phyloP scores from a whole-genome alignment of 176 grass and related monocot species.

The Chloris gayana region DNA sequence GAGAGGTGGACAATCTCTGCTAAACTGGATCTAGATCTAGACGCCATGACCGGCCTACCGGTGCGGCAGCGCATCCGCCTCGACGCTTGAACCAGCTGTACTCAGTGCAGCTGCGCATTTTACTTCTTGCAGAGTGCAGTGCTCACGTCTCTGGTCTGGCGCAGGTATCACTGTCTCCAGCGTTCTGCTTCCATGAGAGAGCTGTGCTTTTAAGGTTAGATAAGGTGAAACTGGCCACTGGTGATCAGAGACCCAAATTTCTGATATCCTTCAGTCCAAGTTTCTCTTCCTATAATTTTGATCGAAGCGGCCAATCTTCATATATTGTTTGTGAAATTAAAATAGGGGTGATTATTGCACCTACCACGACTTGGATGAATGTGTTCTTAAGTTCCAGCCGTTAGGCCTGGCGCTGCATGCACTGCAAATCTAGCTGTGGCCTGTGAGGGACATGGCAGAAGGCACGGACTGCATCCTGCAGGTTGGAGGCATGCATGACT shows the following conservation, averaged over 20 bases:
- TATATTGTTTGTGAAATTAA: no score
- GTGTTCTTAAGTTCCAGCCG: conserved; percentile 1
- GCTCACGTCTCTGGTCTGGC: not conserved
- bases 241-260: not conserved
- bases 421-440: conserved; percentile 13
- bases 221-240: not conserved
- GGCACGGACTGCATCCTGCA: conserved; percentile 41
- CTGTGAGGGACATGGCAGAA: conserved; percentile 9
- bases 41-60: not conserved
- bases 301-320: no score
- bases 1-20: not conserved
- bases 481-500: conserved; percentile 18
- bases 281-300: no score
- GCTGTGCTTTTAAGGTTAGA: no score
- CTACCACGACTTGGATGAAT: not conserved
- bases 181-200: not conserved
- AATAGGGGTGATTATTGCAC: not conserved
- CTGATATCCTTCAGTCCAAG: not conserved
- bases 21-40: not conserved
- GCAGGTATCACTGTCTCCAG: not conserved
- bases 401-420: not conserved
- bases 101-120: no score
- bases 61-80: not conserved
- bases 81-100: not conserved
- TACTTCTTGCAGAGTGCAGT: not conserved